Conservation (phyloP, 2,329 filamentous ascomycete genomes). For the Knoxdaviesia capensis region DNA sequence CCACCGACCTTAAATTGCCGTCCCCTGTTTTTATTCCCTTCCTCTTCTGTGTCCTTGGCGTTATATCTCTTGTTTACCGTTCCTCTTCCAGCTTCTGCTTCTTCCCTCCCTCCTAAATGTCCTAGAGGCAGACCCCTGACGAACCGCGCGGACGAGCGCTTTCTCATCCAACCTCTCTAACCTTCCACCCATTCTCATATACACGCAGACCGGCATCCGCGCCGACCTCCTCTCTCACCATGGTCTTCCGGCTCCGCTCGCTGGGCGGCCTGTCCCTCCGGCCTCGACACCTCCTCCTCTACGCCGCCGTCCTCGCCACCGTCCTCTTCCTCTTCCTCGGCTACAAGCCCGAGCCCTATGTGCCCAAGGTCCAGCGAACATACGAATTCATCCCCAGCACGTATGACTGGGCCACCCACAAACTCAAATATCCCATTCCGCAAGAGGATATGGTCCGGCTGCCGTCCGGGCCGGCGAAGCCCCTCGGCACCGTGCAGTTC, state of each 20-base stretch:
- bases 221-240: not conserved
- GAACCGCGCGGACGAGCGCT: no score
- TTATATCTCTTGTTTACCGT: no score
- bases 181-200: no score
- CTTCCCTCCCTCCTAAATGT: no score
- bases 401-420: slow-evolving; percentile 8
- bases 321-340: slow-evolving; percentile 41
- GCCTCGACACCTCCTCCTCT: slow-evolving; percentile 8
- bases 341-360: slow-evolving; percentile 33
- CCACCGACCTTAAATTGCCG: no score
- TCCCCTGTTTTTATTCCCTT: no score
- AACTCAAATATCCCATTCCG: slow-evolving; percentile 5
- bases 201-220: no score
- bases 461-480: slow-evolving; percentile 1
- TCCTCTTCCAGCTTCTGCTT: no score
- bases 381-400: slow-evolving; percentile 4
- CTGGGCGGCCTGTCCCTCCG: not conserved
- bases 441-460: slow-evolving; percentile 6
- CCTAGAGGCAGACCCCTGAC: no score
- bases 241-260: slow-evolving; percentile 1
- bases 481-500: slow-evolving; percentile 1
- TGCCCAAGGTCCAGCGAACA: slow-evolving; percentile 47
- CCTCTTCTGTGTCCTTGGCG: no score
- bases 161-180: no score
- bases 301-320: slow-evolving; percentile 20